Evolutionary conservation across 345 rosid species (phyloP).

Genomic region (Melastoma malabathricum): DNA sequence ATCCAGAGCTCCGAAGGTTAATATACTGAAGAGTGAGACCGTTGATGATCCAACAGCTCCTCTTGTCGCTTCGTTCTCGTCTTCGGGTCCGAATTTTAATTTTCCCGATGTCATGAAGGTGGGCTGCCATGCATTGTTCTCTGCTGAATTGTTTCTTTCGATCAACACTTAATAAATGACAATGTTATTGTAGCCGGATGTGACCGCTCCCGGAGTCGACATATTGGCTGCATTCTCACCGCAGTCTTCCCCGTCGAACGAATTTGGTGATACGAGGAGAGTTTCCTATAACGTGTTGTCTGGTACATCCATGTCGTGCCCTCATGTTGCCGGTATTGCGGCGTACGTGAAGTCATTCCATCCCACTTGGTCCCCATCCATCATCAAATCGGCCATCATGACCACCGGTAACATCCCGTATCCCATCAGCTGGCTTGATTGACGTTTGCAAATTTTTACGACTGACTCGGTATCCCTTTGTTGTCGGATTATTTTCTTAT

Average conservation of each 20-base stretch:
- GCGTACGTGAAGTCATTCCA: conserved; percentile 31
- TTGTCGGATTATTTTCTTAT: neutral
- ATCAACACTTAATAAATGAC: too few relatives aligned
- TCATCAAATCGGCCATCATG: conserved; percentile 51
- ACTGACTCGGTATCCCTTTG: too few relatives aligned
- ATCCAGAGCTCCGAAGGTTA: conserved; percentile 19
- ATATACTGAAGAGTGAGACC: conserved; percentile 17
- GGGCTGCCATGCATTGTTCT: neutral
- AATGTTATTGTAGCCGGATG: too few relatives aligned
- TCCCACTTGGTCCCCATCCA: conserved; percentile 51
- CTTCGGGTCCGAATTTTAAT: conserved; percentile 23
- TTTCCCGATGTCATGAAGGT: conserved; percentile 21
- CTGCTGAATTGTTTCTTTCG: too few relatives aligned
- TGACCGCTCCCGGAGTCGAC: too few relatives aligned
- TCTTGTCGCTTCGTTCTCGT: conserved; percentile 20
- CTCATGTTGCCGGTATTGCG: conserved; percentile 38
- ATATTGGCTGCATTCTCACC: too few relatives aligned
- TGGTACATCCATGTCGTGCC: conserved; percentile 57
- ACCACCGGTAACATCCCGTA: conserved; percentile 31
- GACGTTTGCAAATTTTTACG: too few relatives aligned
- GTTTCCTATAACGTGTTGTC: conserved; percentile 12
- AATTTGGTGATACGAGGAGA: too few relatives aligned
- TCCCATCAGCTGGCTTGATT: neutral
- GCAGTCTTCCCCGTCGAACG: too few relatives aligned
- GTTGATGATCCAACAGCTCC: conserved; percentile 21